Percentiles rank a stretch among this genome's conserved stretches.
Evolutionary conservation across 1,139 yeast genomes (phyloP).

Genomic region (Wickerhamomyces sp.): DNA sequence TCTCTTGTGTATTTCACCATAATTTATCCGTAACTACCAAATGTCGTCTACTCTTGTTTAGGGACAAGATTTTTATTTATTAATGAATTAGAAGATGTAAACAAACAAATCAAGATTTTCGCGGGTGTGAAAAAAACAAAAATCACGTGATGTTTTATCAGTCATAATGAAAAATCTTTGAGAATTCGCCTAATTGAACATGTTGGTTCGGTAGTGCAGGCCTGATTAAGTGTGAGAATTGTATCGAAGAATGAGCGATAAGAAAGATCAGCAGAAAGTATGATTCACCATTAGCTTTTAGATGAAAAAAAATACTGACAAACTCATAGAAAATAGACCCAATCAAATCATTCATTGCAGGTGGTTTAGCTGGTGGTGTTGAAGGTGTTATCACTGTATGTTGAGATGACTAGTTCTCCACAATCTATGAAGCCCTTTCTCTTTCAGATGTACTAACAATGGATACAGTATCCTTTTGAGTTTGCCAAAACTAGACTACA

Average conservation of each 20-base stretch:
- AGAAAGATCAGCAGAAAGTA: constrained; percentile 3
- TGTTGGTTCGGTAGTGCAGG: too few species aligned
- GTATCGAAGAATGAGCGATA: constrained; percentile 2
- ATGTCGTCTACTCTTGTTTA: background rate
- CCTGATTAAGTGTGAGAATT: background rate
- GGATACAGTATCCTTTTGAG: constrained; percentile 73
- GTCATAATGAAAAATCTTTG: too few species aligned
- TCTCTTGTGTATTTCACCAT: constrained; percentile 12
- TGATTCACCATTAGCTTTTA: background rate
- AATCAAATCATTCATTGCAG: constrained; percentile 78
- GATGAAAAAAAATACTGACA: constrained; percentile 1
- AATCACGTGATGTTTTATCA: too few species aligned
- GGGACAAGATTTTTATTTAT: background rate
- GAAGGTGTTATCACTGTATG: constrained; percentile 71
- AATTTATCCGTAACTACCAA: background rate
- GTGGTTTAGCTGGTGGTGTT: constrained; percentile 91
- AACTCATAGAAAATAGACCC: constrained; percentile 41
- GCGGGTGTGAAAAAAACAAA: too few species aligned
- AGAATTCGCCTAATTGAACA: too few species aligned
- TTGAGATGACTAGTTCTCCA: background rate
- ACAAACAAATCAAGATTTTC: background rate
- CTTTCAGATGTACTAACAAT: too few species aligned
- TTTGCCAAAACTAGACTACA: constrained; percentile 94
- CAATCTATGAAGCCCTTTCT: too few species aligned
- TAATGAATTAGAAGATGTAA: background rate